Percentiles rank a stretch among this genome's conserved stretches.
phyloP scores from a whole-genome alignment of 306 rosid genomes.

The Quercus cerris region DNA sequence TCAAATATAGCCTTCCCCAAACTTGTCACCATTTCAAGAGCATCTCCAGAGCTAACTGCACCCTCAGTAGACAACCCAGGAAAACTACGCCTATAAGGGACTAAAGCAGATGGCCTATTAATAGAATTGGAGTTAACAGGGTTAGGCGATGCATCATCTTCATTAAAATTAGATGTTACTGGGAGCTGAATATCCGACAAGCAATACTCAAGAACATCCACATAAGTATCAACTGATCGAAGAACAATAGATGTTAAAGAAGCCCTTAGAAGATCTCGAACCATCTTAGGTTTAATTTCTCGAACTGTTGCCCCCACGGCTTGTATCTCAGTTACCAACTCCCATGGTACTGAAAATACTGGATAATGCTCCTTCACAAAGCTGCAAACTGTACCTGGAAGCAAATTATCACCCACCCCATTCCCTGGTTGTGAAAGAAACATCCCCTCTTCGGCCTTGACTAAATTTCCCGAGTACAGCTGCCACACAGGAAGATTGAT shows the following conservation, averaged over 20 bases:
- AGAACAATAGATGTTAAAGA: constrained; percentile 63
- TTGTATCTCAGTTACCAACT: constrained; percentile 84
- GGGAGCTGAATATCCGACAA: constrained; percentile 70
- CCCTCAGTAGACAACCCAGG: constrained; percentile 48
- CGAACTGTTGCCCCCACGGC: constrained; percentile 75
- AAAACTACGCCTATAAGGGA: constrained; percentile 36
- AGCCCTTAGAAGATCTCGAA: constrained; percentile 70
- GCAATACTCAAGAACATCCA: constrained; percentile 97
- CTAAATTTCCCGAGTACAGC: constrained; percentile 92
- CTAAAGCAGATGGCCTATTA: constrained; percentile 34
- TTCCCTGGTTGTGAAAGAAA: constrained; percentile 97
- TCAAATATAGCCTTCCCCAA: constrained; percentile 90
- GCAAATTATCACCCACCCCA: constrained; percentile 69
- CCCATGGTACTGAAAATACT: constrained; percentile 97
- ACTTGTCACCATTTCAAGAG: constrained; percentile 95
- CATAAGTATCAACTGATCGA: constrained; percentile 78
- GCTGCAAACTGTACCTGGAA: constrained; percentile 93
- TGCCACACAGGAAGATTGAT: constrained; percentile 95
- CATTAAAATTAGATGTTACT: constrained; percentile 34
- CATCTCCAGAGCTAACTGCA: constrained; percentile 89
- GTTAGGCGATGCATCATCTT: constrained; percentile 31
- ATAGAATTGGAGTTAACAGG: constrained; percentile 25
- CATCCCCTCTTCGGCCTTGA: constrained; percentile 99
- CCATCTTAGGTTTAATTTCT: constrained; percentile 95
- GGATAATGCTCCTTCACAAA: constrained; percentile 98